Conservation (phyloP, 768 basidiomycete genomes). For the Trametes punicea region DNA sequence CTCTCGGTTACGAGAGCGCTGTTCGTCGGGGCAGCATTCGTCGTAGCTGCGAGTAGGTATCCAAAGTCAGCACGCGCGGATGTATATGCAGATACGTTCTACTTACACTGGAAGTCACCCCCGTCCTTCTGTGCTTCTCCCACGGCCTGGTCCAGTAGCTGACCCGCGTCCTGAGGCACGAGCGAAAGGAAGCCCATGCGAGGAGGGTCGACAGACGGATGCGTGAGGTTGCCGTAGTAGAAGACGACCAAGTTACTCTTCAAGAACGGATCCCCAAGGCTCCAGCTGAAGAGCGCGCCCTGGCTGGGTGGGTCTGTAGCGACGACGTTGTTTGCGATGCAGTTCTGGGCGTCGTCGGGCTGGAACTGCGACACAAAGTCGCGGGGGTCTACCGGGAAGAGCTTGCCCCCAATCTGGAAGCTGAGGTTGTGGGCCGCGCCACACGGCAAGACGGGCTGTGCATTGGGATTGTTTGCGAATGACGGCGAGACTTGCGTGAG, state of each 20-base stretch:
- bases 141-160: slow-evolving; percentile 37
- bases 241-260: slow-evolving; percentile 75
- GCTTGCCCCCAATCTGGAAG: slow-evolving; percentile 66
- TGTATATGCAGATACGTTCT: no score
- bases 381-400: slow-evolving; percentile 75
- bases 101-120: slow-evolving; percentile 18
- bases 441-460: slow-evolving; percentile 48
- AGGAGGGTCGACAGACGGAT: slow-evolving; percentile 66
- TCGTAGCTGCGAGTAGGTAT: not conserved
- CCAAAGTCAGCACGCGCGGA: no score
- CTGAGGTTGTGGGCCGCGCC: slow-evolving; percentile 55
- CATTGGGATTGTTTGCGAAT: slow-evolving; percentile 19
- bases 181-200: slow-evolving; percentile 71
- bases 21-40: slow-evolving; percentile 10
- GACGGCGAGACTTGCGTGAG: slow-evolving; percentile 36
- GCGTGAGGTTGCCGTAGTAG: slow-evolving; percentile 69
- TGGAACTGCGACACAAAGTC: slow-evolving; percentile 55
- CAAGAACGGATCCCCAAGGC: slow-evolving; percentile 71
- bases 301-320: slow-evolving; percentile 59
- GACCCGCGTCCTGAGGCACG: slow-evolving; percentile 54
- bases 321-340: slow-evolving; percentile 51
- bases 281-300: slow-evolving; percentile 72
- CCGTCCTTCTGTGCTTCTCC: slow-evolving; percentile 28
- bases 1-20: slow-evolving; percentile 12
- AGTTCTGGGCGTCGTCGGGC: slow-evolving; percentile 38